Evolutionary conservation across 345 rosid species (phyloP), one percentile per base, ranked within the genome.

Genomic region (Acer campestre): DNA sequence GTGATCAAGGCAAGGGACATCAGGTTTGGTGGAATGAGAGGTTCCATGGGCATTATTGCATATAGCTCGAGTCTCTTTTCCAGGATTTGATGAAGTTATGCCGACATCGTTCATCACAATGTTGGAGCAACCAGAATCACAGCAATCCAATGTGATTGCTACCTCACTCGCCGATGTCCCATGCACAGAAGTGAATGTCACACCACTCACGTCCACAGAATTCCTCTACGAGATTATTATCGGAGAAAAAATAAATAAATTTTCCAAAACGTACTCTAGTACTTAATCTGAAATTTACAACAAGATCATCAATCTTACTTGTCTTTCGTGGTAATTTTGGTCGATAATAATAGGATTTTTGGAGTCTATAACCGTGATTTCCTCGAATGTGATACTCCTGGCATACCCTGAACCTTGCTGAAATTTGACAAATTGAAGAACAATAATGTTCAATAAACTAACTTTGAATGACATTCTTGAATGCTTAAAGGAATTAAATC

Each of bases 341-440:
- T 83, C 76, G 6, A 86, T 84, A 6, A 69, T 65, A 62, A 84
- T 84, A 18, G 87, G 89, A 14, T 75, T 79, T 16, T 16, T 10
- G 2, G 72, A 40, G 27, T 25, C 27, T 25, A 25, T 25, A 25
- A 25, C 27, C 27, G 27, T 25, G 27, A 25, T 25, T 12, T 77
- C 49, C 48, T 79, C 72, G 13, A 79, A 86, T 14, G 75, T 11
- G 17, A 83, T 76, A 10, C 20, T 51, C 25, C 55, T 81, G 17
- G 75, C 83, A 63, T 68, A 76, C 17, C 86, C 89, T 0, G 67
- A 75, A 62, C 85, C 84, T 7, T 81, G 80, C 88, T 83, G 62
- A 2, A 48, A 61, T 7, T 7, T 10, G 14, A 40, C 16, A 25
- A 18, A 31, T 6, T 64, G 4, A 10, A 23, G 38, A 3, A 48